phyloP scores from a whole-genome alignment of 1,284 basidiomycete genomes.

The Gymnopus androsaceus region DNA sequence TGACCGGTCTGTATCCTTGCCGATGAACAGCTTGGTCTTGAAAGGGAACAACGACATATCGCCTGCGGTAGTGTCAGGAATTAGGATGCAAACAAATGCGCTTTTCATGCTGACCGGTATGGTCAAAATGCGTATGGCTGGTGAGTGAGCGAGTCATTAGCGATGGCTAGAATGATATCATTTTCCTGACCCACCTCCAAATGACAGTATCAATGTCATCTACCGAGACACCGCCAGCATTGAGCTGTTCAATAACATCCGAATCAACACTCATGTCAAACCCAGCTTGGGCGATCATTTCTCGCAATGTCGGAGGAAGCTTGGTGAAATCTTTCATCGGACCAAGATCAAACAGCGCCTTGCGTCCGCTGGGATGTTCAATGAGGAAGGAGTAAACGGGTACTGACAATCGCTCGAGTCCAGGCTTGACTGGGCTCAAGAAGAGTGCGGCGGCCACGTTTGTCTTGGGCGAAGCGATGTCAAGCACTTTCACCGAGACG shows the following conservation, averaged over 20 bases:
- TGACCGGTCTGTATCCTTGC: slow-evolving; percentile 16
- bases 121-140: slow-evolving; percentile 28
- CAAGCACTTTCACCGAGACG: slow-evolving; percentile 20
- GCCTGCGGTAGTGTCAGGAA: slow-evolving; percentile 4
- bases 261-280: slow-evolving; percentile 14
- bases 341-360: slow-evolving; percentile 28
- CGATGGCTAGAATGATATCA: neutral
- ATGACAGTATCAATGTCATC: slow-evolving; percentile 23
- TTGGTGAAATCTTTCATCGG: slow-evolving; percentile 22
- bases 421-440: slow-evolving; percentile 21
- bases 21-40: slow-evolving; percentile 23
- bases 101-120: slow-evolving; percentile 15
- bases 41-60: slow-evolving; percentile 26
- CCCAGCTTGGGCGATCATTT: neutral
- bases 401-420: slow-evolving; percentile 15
- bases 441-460: slow-evolving; percentile 1
- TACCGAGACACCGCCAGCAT: slow-evolving; percentile 19
- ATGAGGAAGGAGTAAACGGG: slow-evolving; percentile 26
- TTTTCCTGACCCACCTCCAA: slow-evolving; percentile 22
- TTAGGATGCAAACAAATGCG: neutral
- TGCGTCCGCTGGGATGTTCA: slow-evolving; percentile 19
- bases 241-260: slow-evolving; percentile 24
- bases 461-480: slow-evolving; percentile 8
- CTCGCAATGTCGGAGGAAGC: slow-evolving; percentile 15
- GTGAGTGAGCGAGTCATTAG: neutral